Evolutionary conservation across 257 asterid species (phyloP).

Genomic region (Lycium barbarum): DNA sequence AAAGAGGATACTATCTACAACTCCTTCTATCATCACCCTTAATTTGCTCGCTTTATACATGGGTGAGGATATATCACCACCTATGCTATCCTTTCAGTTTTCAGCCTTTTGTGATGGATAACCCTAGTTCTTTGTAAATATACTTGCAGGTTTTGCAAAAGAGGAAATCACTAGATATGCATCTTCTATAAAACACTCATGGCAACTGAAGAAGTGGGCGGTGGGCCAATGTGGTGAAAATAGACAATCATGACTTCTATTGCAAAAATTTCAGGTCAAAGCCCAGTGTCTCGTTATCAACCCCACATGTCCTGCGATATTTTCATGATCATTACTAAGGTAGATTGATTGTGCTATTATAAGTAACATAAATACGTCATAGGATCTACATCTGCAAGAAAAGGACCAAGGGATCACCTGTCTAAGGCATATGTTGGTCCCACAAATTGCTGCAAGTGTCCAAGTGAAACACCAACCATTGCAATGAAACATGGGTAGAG

Average conservation of each 20-base stretch:
- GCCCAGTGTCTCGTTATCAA: background rate
- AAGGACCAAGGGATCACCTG: slow-evolving; percentile 57
- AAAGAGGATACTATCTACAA: slow-evolving; percentile 1
- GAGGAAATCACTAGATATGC: background rate
- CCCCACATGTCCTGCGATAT: background rate
- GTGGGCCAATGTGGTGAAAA: background rate
- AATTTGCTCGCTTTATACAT: background rate
- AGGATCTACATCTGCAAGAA: background rate
- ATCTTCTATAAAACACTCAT: background rate
- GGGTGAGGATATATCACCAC: background rate
- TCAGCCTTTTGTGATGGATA: background rate
- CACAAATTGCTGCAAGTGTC: slow-evolving; percentile 88
- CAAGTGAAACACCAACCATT: slow-evolving; percentile 98
- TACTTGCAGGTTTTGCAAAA: background rate
- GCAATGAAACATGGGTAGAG: slow-evolving; percentile 94
- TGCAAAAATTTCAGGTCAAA: background rate
- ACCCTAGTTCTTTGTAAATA: background rate
- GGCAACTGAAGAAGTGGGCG: background rate
- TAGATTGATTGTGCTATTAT: background rate
- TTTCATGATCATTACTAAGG: background rate
- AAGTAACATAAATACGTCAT: background rate
- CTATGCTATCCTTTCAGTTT: background rate
- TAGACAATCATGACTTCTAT: background rate
- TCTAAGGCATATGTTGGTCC: slow-evolving; percentile 89
- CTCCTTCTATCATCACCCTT: background rate